These are phyloP conservation scores for Hypocreales sp. DNA, from an alignment of 2,329 filamentous ascomycete genomes.

Conservation along the genomic window DNA sequence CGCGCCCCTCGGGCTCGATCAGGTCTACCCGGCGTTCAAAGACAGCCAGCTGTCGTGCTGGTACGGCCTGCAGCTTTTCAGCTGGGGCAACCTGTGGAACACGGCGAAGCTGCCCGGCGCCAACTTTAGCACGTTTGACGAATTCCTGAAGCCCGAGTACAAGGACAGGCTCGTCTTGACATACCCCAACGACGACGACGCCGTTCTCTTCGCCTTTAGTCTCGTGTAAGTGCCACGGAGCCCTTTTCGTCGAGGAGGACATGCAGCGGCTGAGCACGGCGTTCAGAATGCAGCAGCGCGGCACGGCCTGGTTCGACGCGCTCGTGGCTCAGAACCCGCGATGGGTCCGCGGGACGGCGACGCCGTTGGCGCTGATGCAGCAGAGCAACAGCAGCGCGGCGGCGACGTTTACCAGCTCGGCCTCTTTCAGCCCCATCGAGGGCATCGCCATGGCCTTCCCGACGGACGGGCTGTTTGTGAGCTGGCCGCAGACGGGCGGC, in stretches of 20 bases:
- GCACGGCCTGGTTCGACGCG: conserved; percentile 28
- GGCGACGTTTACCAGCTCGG: conserved; percentile 17
- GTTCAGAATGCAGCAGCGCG: conserved; percentile 23
- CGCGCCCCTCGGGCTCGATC: conserved; percentile 27
- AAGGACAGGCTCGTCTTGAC: conserved; percentile 38
- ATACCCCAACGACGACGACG: conserved; percentile 43
- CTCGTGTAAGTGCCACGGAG: conserved; percentile 29
- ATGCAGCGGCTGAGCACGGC: no score
- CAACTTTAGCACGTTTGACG: conserved; percentile 20
- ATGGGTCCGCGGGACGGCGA: conserved; percentile 36
- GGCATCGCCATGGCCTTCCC: conserved; percentile 14
- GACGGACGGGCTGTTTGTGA: conserved; percentile 23
- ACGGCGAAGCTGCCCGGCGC: conserved; percentile 17
- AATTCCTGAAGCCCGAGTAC: conserved; percentile 30
- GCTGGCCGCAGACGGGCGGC: conserved; percentile 31
- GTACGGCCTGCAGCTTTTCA: conserved; percentile 22
- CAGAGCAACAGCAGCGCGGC: conserved; percentile 13
- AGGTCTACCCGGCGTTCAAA: conserved; percentile 24
- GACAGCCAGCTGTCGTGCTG: conserved; percentile 24
- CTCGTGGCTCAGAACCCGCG: conserved; percentile 30
- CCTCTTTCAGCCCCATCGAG: conserved; percentile 5
- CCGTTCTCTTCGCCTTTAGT: conserved; percentile 33
- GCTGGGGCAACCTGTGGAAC: conserved; percentile 21
- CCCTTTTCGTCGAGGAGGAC: no score
- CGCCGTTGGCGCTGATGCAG: conserved; percentile 20